A percentile compares a stretch with the other conserved stretches of the same genome.
Conservation (phyloP, 78 protist species). For the Reticulomyxa filosa region DNA sequence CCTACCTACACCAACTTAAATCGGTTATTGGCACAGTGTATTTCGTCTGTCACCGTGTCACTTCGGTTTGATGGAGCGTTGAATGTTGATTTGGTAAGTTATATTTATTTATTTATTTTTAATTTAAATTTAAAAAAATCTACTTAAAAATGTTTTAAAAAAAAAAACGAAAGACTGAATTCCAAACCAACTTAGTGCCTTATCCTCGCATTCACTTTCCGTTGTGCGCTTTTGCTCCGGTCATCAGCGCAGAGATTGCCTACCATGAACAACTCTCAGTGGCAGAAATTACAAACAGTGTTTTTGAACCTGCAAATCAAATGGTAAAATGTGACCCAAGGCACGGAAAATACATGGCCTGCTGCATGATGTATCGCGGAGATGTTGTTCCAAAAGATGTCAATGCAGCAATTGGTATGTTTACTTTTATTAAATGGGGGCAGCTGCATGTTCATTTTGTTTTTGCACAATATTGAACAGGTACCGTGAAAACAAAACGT, state of each 20-base stretch:
- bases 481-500: slow-evolving; percentile 91
- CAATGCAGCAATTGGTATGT: slow-evolving; percentile 76
- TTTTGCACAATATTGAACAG: no score
- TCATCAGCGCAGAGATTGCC: slow-evolving; percentile 86
- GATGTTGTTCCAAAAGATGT: slow-evolving; percentile 97
- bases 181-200: slow-evolving; percentile 91
- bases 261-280: slow-evolving; percentile 84
- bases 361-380: slow-evolving; percentile 96
- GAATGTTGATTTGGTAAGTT: slow-evolving; percentile 83
- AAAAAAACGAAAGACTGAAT: no score
- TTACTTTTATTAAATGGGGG: slow-evolving; percentile 39
- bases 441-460: no score
- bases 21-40: slow-evolving; percentile 80
- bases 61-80: slow-evolving; percentile 88
- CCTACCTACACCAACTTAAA: slow-evolving; percentile 94
- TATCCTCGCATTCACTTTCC: slow-evolving; percentile 75
- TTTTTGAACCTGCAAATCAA: slow-evolving; percentile 73
- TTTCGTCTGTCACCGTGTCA: slow-evolving; percentile 85
- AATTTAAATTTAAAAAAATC: no score
- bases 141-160: no score
- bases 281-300: slow-evolving; percentile 83
- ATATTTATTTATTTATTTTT: no score
- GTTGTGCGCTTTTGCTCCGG: slow-evolving; percentile 79
- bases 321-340: slow-evolving; percentile 96
- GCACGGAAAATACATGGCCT: slow-evolving; percentile 97